phyloP scores from a whole-genome alignment of 176 grass and related monocot genomes.

The Rhynchospora breviuscula region DNA sequence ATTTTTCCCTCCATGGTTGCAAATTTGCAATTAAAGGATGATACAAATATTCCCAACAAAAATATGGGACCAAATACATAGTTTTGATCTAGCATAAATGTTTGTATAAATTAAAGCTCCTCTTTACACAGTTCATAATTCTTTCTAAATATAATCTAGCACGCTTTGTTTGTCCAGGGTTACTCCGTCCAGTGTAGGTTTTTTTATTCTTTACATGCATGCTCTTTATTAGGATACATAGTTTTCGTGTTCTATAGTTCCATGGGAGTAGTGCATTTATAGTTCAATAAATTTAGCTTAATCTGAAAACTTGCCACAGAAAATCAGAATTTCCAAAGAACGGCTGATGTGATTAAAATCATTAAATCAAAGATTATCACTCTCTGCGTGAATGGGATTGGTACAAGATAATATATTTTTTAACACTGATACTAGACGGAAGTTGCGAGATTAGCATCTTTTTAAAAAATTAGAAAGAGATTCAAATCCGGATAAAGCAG shows the following conservation, averaged over 20 bases:
- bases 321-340: not conserved
- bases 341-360: not conserved
- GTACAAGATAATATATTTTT: constrained; percentile 1
- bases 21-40: not conserved
- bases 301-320: not conserved
- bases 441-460: not conserved
- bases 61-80: not conserved
- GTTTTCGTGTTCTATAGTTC: not conserved
- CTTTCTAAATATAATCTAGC: not conserved
- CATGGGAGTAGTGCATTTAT: not conserved
- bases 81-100: not conserved
- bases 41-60: too few species aligned
- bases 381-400: not conserved
- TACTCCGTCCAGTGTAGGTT: not conserved
- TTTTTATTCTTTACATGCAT: not conserved
- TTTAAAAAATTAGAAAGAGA: not conserved
- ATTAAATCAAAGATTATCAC: not conserved
- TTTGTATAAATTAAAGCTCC: not conserved
- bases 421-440: not conserved
- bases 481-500: not conserved
- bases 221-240: not conserved
- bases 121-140: not conserved
- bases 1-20: not conserved
- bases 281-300: not conserved
- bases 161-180: not conserved